Percentiles rank a stretch among this genome's conserved stretches.
Evolutionary conservation across 2,329 filamentous ascomycete genomes (phyloP).

Genomic region (Penicillium sp.): DNA sequence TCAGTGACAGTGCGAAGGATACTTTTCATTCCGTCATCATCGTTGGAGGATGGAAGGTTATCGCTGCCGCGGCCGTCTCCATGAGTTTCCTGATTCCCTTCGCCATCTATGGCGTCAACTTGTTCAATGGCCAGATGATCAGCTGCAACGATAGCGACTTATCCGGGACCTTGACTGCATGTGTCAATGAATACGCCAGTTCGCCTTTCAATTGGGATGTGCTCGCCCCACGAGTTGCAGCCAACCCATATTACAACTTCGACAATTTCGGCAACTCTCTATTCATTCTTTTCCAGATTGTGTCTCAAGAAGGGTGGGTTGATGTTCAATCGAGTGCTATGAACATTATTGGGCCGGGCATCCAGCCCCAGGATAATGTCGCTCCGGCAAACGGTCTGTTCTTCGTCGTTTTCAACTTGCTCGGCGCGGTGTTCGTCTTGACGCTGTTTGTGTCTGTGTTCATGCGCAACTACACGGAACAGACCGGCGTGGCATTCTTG

Average conservation of each 20-base stretch:
- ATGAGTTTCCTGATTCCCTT: slow-evolving; percentile 92
- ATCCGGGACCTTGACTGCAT: slow-evolving; percentile 58
- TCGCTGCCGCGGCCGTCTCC: slow-evolving; percentile 88
- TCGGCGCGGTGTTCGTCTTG: slow-evolving; percentile 92
- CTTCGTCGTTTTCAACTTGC: slow-evolving; percentile 92
- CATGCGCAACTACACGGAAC: slow-evolving; percentile 99
- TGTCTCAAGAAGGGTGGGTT: slow-evolving; percentile 96
- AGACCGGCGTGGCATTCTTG: slow-evolving; percentile 92
- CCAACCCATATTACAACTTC: slow-evolving; percentile 83
- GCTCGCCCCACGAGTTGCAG: slow-evolving; percentile 71
- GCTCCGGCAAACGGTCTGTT: slow-evolving; percentile 85
- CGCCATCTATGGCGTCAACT: slow-evolving; percentile 88
- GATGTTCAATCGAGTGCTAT: slow-evolving; percentile 85
- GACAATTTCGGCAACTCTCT: slow-evolving; percentile 90
- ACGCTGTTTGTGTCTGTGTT: slow-evolving; percentile 98
- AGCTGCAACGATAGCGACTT: slow-evolving; percentile 68
- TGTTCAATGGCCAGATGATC: slow-evolving; percentile 79
- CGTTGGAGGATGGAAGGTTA: slow-evolving; percentile 86
- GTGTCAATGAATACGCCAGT: slow-evolving; percentile 75
- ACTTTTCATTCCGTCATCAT: slow-evolving; percentile 97
- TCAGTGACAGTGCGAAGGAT: slow-evolving; percentile 90
- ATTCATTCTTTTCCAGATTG: slow-evolving; percentile 97
- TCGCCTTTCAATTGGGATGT: slow-evolving; percentile 79
- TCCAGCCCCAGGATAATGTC: slow-evolving; percentile 64
- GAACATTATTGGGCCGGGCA: slow-evolving; percentile 69